These are phyloP conservation scores for Periconia digitata DNA, from an alignment of 2,329 filamentous ascomycete species.

Conservation along the genomic window DNA sequence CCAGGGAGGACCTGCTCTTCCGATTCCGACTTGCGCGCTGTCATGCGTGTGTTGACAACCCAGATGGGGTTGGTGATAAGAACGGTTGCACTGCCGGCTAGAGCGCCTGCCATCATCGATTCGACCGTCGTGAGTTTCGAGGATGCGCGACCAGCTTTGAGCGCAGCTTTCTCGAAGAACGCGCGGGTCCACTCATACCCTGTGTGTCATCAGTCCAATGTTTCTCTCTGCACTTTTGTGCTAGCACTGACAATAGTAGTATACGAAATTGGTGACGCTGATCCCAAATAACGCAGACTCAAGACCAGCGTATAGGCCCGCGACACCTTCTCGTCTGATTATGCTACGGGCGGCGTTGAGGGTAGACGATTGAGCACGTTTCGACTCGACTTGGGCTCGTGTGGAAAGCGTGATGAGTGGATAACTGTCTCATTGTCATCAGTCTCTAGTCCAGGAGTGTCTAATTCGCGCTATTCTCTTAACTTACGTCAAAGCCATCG, in stretches of 20 bases:
- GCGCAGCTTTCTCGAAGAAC: constrained; percentile 78
- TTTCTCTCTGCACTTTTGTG: neutral
- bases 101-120: constrained; percentile 90
- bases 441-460: constrained; percentile 6
- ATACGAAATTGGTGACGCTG: constrained; percentile 98
- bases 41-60: constrained; percentile 99
- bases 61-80: constrained; percentile 98
- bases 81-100: constrained; percentile 92
- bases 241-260: constrained; percentile 78
- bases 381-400: constrained; percentile 95
- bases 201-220: constrained; percentile 20
- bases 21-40: constrained; percentile 72
- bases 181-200: constrained; percentile 95
- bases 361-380: constrained; percentile 83
- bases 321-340: constrained; percentile 84
- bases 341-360: constrained; percentile 82
- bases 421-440: constrained; percentile 61
- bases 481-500: constrained; percentile 87
- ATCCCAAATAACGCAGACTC: constrained; percentile 96
- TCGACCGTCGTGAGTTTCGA: constrained; percentile 88
- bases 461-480: neutral
- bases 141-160: constrained; percentile 69
- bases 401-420: constrained; percentile 97
- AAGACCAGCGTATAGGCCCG: constrained; percentile 87
- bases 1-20: constrained; percentile 43